Evolutionary conservation across 139 green algal species (phyloP), one percentile per base, ranked within the genome.

Genomic region (Chlorella sp.): DNA sequence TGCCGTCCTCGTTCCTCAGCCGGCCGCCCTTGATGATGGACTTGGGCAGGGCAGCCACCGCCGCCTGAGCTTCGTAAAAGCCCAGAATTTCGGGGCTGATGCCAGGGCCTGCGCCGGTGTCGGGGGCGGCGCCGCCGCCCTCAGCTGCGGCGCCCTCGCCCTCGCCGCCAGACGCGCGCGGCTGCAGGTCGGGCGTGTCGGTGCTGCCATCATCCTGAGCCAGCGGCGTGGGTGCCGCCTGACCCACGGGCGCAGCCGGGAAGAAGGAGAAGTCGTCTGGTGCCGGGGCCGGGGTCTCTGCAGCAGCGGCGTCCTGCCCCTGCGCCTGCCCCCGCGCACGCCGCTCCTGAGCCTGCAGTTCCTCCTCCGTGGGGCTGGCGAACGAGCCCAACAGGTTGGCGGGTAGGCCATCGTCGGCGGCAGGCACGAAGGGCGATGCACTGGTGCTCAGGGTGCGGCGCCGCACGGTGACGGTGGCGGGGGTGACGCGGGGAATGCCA

Each of bases 381-480:
- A 69, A 77, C 56, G 9, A 43, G 55, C 8, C 19, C 38, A 79
- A 79, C 36, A 79, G 73, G 63, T 79, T 70, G 59, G 60, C 46
- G 5, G 76, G 53, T 19, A 81, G 23, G 35, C 40, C 61, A 58
- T 58, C 48, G 1, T 71, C 66, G 15, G 46, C 41, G n/a, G 46
- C 53, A 5, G 55, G 42, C 58, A 68, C 31, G 14, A 27, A 8
- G 41, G 8, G 27, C 56, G n/a, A 59, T 17, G 42, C 25, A 36
- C 40, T 23, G 60, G 5, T 33, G 60, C 45, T 23, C 15, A 46
- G 27, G 48, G 45, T 69, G 27, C 77, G 50, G 3, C 77, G 46
- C 38, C 38, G 59, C 77, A 84, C 41, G 17, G 60, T 84, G 14
- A 83, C 77, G 21, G 69, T 78, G 61, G n/a, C n/a, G 11, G 77